Evolutionary conservation across 2,329 filamentous ascomycete species (phyloP), one percentile per base, ranked within the genome.

Genomic region (Scleromitrula shiraiana): DNA sequence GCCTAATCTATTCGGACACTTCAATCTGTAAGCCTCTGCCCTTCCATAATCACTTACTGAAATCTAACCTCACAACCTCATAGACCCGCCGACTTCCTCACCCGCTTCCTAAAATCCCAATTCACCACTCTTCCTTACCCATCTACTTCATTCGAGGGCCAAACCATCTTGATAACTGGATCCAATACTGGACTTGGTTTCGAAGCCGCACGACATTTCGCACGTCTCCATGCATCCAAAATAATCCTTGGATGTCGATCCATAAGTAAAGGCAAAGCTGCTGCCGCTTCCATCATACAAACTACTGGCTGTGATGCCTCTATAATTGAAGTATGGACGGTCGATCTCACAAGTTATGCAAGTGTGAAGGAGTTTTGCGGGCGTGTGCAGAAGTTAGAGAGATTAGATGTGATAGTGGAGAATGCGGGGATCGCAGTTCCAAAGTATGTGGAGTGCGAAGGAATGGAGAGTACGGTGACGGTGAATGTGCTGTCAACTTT

Each of bases 171-270:
- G 33, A 62, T 78, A 12, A 76, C 74, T 0, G 75, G 75, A 1
- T 61, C 66, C 17, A 77, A 75, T 50, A 60, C 57, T 0, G 75
- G 75, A 0, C 61, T 78, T 0, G 75, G 75, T 0, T 64, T 72
- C n/a, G 69, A 72, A 50, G 59, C 67, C 1, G 62, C 67, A 12
- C 57, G 60, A 0, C 68, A 70, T 33, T 62, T 76, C 32, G 53
- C 51, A 8, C 51, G 54, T 19, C 51, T 60, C 2, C 41, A 44
- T 4, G 58, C 56, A 1, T 17, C 42, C 1, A 53, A 62, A 71
- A 10, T 60, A 54, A 56, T 60, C n/a, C 41, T 59, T n/a, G 55
- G 40, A 10, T 56, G 54, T 32, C 55, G 58, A 17, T 50, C 36
- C 7, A 29, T 44, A 10, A 39, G 46, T 5, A 58, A 56, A 36